Percentiles rank a stretch among this genome's conserved stretches.
Conservation (phyloP, 2,329 filamentous ascomycete genomes). For the Epichloe hybrida region DNA sequence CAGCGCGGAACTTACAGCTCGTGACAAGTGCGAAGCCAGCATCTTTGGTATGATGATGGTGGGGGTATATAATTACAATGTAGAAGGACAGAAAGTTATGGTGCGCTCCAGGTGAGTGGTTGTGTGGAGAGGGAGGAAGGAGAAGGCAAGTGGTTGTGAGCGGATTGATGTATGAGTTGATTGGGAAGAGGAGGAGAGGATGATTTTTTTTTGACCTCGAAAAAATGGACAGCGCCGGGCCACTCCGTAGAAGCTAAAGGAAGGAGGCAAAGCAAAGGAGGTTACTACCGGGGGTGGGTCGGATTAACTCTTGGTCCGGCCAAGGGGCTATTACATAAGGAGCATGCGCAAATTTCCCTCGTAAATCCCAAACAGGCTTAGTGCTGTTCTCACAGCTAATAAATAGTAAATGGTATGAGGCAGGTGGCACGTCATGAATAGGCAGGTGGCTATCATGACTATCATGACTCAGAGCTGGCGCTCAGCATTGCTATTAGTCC, state of each 20-base stretch:
- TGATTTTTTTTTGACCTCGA: slow-evolving; percentile 21
- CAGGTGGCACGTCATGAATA: too few relatives aligned
- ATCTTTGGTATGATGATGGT: slow-evolving; percentile 37
- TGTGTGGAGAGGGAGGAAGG: slow-evolving; percentile 12
- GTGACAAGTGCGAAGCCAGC: slow-evolving; percentile 58
- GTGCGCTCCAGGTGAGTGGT: slow-evolving; percentile 17
- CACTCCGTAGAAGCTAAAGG: slow-evolving; percentile 26
- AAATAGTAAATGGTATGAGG: too few relatives aligned
- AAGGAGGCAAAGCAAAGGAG: slow-evolving; percentile 22
- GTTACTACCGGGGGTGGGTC: slow-evolving; percentile 1
- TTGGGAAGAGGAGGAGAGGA: slow-evolving; percentile 14
- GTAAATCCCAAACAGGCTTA: background rate
- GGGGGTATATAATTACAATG: slow-evolving; percentile 18
- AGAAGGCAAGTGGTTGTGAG: slow-evolving; percentile 12
- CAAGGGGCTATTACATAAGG: background rate
- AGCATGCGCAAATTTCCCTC: background rate
- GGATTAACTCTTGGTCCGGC: slow-evolving; percentile 16
- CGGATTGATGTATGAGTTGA: slow-evolving; percentile 10
- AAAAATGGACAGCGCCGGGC: slow-evolving; percentile 19
- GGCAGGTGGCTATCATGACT: too few relatives aligned
- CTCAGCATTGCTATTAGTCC: too few relatives aligned
- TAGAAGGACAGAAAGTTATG: slow-evolving; percentile 20
- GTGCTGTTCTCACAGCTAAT: too few relatives aligned
- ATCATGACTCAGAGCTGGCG: too few relatives aligned
- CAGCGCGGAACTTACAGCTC: slow-evolving; percentile 47